Base-by-base conservation (phyloP, 768 basidiomycete species). In the Termitomyces sp. region DNA sequence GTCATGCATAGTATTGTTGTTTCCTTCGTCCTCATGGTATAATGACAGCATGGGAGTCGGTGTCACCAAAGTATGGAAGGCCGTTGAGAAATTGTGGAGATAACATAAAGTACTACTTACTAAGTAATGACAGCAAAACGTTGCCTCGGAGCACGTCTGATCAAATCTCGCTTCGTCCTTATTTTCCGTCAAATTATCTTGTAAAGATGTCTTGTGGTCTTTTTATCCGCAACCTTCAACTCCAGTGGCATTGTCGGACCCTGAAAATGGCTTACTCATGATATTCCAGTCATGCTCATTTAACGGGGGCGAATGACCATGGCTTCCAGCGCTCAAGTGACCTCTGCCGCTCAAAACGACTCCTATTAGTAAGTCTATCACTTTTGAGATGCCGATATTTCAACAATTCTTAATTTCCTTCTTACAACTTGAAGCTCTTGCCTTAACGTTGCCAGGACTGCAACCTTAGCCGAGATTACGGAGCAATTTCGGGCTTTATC, bases 401-500 rank as follows among this genome's bases (percentile, higher is more conserved):
- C 44, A 35, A 41, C n/a, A 50, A 5, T 22, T 43, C 32, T 37
- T 44, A 34, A 34, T 21, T 21, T 32, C 9, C 30, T 17, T 28
- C 9, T 15, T 12, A 47, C 37, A 55, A n/a, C n/a, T n/a, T n/a
- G n/a, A n/a, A 85, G 87, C 66, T 71, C 85, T 9, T 78, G 91
- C 35, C 78, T 93, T 43, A 93, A 93, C 64, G 67, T 93, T 46
- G 77, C 84, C 15, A 76, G 69, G 48, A 75, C 78, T 5, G 88
- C 89, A 0, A 80, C 84, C 2, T 77, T 81, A 55, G 71, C 73
- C 46, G 88, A 92, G 63, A 85, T 93, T 56, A 77, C 88, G 47
- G 89, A 91, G 54, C 77, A 84, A 35, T 88, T 92, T 67, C 75
- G 81, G 41, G 66, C 80, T 5, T 68, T 93, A 26, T 92, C 91